Evolutionary conservation across 768 basidiomycete genomes (phyloP).

Genomic region (Macrolepiota dolichaula): DNA sequence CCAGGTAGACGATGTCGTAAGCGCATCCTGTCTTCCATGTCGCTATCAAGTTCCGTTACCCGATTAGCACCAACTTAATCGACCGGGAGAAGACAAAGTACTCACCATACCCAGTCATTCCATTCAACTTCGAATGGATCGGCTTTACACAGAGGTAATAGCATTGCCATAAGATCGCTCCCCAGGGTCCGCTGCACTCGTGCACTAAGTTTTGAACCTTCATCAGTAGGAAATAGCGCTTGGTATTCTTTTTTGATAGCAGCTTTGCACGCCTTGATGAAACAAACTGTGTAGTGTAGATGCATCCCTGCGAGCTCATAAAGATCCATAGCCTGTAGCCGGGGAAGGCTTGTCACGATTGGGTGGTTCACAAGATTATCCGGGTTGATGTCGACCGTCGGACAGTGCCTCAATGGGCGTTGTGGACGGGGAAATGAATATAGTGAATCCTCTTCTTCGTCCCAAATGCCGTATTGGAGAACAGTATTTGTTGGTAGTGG

Average conservation of each 20-base stretch:
- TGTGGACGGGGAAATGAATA: constrained; percentile 1
- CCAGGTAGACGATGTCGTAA: constrained; percentile 49
- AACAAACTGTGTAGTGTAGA: constrained; percentile 54
- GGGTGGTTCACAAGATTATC: constrained; percentile 2
- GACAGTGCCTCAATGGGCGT: not conserved
- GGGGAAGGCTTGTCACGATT: constrained; percentile 3
- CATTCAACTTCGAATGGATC: constrained; percentile 59
- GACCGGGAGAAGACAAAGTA: constrained; percentile 2
- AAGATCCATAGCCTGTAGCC: constrained; percentile 10
- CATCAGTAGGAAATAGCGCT: constrained; percentile 37
- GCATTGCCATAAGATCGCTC: not conserved
- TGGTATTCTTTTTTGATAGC: constrained; percentile 66
- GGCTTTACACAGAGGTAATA: not conserved
- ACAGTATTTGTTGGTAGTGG: constrained; percentile 50
- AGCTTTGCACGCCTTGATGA: constrained; percentile 63
- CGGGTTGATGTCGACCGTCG: not conserved
- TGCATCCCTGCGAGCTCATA: constrained; percentile 41
- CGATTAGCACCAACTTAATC: not conserved
- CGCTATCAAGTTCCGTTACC: constrained; percentile 36
- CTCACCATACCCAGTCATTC: constrained; percentile 70
- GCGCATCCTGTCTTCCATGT: constrained; percentile 71
- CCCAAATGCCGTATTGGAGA: constrained; percentile 15
- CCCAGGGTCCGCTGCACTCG: not conserved
- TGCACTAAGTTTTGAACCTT: constrained; percentile 8
- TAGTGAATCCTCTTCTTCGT: constrained; percentile 13